Evolutionary conservation across 495 filamentous ascomycete species (phyloP).

Genomic region (Mytilinidion resinicola): DNA sequence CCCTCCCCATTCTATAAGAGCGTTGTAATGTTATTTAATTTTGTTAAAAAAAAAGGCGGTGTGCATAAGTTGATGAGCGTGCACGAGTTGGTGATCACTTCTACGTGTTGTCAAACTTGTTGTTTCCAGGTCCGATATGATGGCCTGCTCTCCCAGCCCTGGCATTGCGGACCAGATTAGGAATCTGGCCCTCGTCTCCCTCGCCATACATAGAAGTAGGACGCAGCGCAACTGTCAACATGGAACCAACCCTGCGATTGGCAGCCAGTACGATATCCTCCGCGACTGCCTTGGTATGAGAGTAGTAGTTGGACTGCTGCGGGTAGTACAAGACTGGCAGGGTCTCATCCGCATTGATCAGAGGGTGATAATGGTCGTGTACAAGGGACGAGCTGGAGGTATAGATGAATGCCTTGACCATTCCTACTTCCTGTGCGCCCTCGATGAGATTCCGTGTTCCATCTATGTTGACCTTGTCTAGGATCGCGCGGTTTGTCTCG

Average conservation of each 20-base stretch:
- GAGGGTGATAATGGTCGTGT: constrained; percentile 4
- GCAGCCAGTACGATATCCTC: constrained; percentile 7
- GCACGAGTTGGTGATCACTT: no score
- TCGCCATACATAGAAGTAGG: constrained; percentile 1
- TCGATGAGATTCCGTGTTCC: constrained; percentile 12
- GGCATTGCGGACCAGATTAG: no score
- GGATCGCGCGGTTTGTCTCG: not conserved
- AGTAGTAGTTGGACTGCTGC: constrained; percentile 10
- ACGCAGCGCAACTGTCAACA: constrained; percentile 5
- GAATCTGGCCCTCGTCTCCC: no score
- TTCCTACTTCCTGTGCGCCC: not conserved
- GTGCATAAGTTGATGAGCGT: no score
- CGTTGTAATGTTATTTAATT: no score
- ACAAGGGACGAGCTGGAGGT: constrained; percentile 19
- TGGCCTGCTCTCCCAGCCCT: no score
- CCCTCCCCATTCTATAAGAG: no score
- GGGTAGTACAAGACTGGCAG: constrained; percentile 1
- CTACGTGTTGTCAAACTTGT: no score
- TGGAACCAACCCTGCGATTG: not conserved
- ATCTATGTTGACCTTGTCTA: constrained; percentile 6
- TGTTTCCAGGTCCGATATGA: no score
- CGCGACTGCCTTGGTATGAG: constrained; percentile 16
- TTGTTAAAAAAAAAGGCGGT: no score
- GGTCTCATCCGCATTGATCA: constrained; percentile 1
- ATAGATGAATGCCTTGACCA: constrained; percentile 10